phyloP scores from a whole-genome alignment of 495 filamentous ascomycete species.

The Pyronema domesticum region DNA sequence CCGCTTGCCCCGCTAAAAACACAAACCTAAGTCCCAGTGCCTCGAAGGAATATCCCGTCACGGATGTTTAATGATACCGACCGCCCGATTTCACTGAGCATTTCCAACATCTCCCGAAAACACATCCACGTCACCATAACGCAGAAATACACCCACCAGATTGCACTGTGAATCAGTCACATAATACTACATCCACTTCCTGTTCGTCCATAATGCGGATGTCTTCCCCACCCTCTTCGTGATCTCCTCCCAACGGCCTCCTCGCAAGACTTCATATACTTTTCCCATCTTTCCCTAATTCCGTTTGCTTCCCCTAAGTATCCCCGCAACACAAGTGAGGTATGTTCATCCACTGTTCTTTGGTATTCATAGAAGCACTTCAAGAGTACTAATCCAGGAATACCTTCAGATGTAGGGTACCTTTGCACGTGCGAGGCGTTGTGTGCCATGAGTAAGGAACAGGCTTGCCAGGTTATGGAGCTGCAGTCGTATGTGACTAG shows the following conservation, averaged over 20 bases:
- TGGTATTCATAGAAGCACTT: constrained; percentile 96
- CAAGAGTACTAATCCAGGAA: constrained; percentile 58
- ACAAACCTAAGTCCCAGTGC: too few relatives aligned
- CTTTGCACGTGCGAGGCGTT: constrained; percentile 45
- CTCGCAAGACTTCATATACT: constrained; percentile 81
- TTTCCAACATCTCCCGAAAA: too few relatives aligned
- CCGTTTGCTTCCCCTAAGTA: constrained; percentile 50
- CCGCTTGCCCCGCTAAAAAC: too few relatives aligned
- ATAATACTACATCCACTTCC: constrained; percentile 1
- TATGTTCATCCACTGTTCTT: constrained; percentile 83
- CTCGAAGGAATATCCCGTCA: too few relatives aligned
- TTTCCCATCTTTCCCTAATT: constrained; percentile 78
- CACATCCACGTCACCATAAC: too few relatives aligned
- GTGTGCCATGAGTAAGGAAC: constrained; percentile 66
- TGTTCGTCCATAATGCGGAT: background rate
- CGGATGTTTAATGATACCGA: too few relatives aligned
- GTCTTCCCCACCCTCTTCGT: constrained; percentile 39
- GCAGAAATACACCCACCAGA: too few relatives aligned
- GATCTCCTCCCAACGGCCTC: constrained; percentile 55
- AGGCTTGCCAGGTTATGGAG: constrained; percentile 80
- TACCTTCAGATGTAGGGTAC: constrained; percentile 30
- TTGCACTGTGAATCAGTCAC: background rate
- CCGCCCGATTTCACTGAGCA: too few relatives aligned
- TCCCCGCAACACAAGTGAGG: constrained; percentile 58
- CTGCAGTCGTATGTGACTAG: constrained; percentile 83